Evolutionary conservation across 495 filamentous ascomycete genomes (phyloP).

Genomic region (Penicillium daleae): DNA sequence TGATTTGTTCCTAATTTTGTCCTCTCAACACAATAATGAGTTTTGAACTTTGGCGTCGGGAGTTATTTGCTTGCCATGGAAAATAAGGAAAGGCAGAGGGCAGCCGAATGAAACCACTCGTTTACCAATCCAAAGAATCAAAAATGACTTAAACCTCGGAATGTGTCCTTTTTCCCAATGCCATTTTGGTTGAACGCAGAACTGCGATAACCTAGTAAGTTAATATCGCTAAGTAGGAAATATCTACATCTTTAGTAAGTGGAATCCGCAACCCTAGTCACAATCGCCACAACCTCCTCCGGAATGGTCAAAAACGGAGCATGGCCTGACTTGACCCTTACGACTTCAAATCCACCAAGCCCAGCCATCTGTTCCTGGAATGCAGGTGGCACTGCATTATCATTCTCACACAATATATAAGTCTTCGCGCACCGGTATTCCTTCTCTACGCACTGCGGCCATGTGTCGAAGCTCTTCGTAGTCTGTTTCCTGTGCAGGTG

Average conservation of each 20-base stretch:
- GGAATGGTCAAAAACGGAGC: neutral
- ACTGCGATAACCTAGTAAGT: too few relatives aligned
- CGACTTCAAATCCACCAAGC: conserved; percentile 1
- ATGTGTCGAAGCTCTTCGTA: neutral
- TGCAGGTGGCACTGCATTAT: conserved; percentile 3
- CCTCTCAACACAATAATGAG: neutral
- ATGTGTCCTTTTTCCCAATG: too few relatives aligned
- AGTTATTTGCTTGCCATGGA: neutral
- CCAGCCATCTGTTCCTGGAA: conserved; percentile 13
- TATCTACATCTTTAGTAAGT: neutral
- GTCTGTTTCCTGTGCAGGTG: conserved; percentile 2
- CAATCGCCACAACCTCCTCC: neutral
- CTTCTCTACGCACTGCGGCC: conserved; percentile 6
- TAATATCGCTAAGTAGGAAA: neutral
- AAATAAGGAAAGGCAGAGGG: neutral
- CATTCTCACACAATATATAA: conserved; percentile 14
- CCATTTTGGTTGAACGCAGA: too few relatives aligned
- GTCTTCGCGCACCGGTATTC: conserved; percentile 5
- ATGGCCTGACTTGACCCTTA: conserved; percentile 6
- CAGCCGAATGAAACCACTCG: neutral
- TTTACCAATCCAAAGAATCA: too few relatives aligned
- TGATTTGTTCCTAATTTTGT: neutral
- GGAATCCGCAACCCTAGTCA: neutral
- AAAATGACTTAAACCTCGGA: too few relatives aligned
- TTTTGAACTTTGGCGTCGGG: conserved; percentile 7